Conservation (phyloP, 1,284 basidiomycete species). For the Bjerkandera adusta region DNA sequence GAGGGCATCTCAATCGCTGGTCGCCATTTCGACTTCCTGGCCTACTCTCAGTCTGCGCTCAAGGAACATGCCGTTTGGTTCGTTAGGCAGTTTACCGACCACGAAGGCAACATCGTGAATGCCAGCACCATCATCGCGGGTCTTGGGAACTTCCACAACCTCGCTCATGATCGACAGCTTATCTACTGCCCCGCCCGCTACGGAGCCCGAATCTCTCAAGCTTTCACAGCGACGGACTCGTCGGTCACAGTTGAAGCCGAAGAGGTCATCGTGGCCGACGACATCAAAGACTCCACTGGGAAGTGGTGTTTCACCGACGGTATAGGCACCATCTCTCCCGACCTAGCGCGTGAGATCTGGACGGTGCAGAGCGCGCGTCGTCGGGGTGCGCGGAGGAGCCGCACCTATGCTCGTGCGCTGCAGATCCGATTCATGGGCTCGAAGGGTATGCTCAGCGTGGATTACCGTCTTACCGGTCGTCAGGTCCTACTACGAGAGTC, state of each 20-base stretch:
- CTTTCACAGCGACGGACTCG: conserved; percentile 69
- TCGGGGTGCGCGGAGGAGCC: conserved; percentile 34
- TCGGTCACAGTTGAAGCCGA: conserved; percentile 50
- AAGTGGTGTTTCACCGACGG: conserved; percentile 63
- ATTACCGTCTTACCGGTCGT: conserved; percentile 49
- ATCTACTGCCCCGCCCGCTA: conserved; percentile 65
- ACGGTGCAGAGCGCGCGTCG: conserved; percentile 37
- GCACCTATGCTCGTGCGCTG: conserved; percentile 44
- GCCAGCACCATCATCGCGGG: conserved; percentile 47
- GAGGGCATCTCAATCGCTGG: conserved; percentile 49
- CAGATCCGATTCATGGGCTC: conserved; percentile 62
- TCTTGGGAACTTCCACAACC: conserved; percentile 51
- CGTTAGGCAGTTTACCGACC: conserved; percentile 44
- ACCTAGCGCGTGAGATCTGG: conserved; percentile 53
- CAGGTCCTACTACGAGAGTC: conserved; percentile 63
- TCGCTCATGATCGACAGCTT: conserved; percentile 42
- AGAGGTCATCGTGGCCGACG: conserved; percentile 43
- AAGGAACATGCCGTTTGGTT: conserved; percentile 60
- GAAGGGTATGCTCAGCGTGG: conserved; percentile 70
- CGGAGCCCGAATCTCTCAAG: conserved; percentile 70
- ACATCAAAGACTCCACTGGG: conserved; percentile 37
- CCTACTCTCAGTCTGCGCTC: conserved; percentile 54
- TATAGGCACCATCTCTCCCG: conserved; percentile 61
- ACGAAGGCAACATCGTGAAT: conserved; percentile 31
- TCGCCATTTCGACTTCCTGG: conserved; percentile 51